Percentiles rank a stretch among this genome's conserved stretches.
phyloP scores from a whole-genome alignment of 2,329 filamentous ascomycete genomes.

The Zasmidium citrigriseum region DNA sequence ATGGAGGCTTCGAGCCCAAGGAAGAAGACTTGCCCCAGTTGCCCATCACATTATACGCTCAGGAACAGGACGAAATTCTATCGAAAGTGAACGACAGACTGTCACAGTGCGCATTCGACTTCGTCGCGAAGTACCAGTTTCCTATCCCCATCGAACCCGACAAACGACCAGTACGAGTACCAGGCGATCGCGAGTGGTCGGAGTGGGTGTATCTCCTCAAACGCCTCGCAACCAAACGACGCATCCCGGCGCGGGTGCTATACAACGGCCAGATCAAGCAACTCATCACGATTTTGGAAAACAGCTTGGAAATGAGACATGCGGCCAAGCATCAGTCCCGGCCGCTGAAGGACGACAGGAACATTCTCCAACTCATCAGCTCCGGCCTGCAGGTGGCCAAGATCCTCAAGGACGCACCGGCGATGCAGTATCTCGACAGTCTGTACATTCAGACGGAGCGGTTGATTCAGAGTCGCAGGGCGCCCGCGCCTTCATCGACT shows the following conservation, averaged over 20 bases:
- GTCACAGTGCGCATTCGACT: slow-evolving; percentile 84
- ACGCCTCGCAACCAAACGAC: slow-evolving; percentile 79
- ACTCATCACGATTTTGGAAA: slow-evolving; percentile 83
- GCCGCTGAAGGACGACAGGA: slow-evolving; percentile 83
- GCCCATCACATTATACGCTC: slow-evolving; percentile 77
- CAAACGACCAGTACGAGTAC: slow-evolving; percentile 73
- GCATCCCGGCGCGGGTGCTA: slow-evolving; percentile 78
- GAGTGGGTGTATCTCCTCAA: slow-evolving; percentile 90
- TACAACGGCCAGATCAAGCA: slow-evolving; percentile 90
- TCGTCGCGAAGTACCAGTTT: slow-evolving; percentile 88
- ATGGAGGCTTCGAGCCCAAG: slow-evolving; percentile 71
- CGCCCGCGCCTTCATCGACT: slow-evolving; percentile 20
- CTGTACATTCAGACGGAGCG: slow-evolving; percentile 81
- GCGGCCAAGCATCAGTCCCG: slow-evolving; percentile 81
- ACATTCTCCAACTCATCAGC: slow-evolving; percentile 83
- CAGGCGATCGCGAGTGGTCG: slow-evolving; percentile 82
- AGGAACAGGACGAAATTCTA: slow-evolving; percentile 82
- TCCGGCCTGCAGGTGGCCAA: slow-evolving; percentile 86
- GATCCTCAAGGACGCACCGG: slow-evolving; percentile 78
- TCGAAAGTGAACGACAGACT: slow-evolving; percentile 80
- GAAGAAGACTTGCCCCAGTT: slow-evolving; percentile 79
- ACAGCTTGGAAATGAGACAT: slow-evolving; percentile 84
- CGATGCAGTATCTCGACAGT: slow-evolving; percentile 79
- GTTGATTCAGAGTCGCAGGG: slow-evolving; percentile 60
- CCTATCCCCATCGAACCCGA: slow-evolving; percentile 81